These are phyloP conservation scores for Aspergillus clavatus DNA, from an alignment of 2,329 filamentous ascomycete genomes.

Conservation along the genomic window DNA sequence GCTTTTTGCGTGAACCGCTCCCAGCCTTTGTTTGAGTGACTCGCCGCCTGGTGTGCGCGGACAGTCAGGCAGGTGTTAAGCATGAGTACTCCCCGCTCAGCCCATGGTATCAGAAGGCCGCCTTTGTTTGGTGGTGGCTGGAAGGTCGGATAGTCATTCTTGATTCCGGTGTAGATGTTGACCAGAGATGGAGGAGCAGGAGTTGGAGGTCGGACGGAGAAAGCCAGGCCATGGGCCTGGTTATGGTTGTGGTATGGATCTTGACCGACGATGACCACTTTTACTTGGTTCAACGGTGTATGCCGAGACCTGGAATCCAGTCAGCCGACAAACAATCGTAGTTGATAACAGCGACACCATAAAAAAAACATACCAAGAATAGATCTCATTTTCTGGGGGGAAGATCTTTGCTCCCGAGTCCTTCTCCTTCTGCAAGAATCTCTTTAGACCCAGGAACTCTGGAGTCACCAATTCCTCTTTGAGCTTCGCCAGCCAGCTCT, in stretches of 20 bases:
- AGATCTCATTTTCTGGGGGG: slow-evolving; percentile 82
- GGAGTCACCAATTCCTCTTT: slow-evolving; percentile 77
- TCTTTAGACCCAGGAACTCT: slow-evolving; percentile 83
- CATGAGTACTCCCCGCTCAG: slow-evolving; percentile 84
- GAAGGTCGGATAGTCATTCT: slow-evolving; percentile 83
- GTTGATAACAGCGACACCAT: background rate
- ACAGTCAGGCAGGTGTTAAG: slow-evolving; percentile 95
- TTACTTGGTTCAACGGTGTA: slow-evolving; percentile 82
- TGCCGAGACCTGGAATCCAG: slow-evolving; percentile 74
- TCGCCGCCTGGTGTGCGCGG: slow-evolving; percentile 80
- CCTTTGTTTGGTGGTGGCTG: slow-evolving; percentile 67
- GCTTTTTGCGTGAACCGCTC: slow-evolving; percentile 87
- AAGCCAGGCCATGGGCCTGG: slow-evolving; percentile 93
- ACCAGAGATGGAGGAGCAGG: slow-evolving; percentile 80
- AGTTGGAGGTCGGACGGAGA: slow-evolving; percentile 87
- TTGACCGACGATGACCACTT: slow-evolving; percentile 89
- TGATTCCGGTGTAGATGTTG: slow-evolving; percentile 88
- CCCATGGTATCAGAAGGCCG: slow-evolving; percentile 88
- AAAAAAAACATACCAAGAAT: slow-evolving; percentile 69
- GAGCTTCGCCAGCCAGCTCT: slow-evolving; percentile 83
- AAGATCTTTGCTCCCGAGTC: slow-evolving; percentile 72
- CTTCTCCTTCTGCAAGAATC: slow-evolving; percentile 75
- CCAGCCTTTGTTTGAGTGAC: slow-evolving; percentile 83
- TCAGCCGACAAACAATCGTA: slow-evolving; percentile 17
- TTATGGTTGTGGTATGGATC: slow-evolving; percentile 95